Evolutionary conservation across 108 stramenopile species (phyloP), one percentile per base, ranked within the genome.

Genomic region (Stephanodiscus minutulus): DNA sequence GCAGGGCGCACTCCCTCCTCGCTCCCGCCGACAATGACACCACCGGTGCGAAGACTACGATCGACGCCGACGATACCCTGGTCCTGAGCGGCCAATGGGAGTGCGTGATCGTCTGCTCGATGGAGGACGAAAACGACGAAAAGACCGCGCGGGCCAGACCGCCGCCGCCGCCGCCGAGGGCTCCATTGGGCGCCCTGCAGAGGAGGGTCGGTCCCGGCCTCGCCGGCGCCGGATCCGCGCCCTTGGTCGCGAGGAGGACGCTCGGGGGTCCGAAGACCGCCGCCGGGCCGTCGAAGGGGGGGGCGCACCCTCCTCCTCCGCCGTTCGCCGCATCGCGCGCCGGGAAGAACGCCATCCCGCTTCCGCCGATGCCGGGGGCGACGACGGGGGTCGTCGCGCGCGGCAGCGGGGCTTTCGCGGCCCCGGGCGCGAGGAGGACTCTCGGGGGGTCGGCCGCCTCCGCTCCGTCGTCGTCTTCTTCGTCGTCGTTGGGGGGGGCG

Each of bases 41-140:
- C 20, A 1, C 4, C 29, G 6, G 15, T 0, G 17, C 53, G 43
- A 49, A 39, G 13, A 68, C 29, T 13, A 43, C 21, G 31, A 63
- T 72, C 29, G 15, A 9, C 13, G 74, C 70, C 0, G 70, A 66
- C 33, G 69, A 75, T 36, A 43, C 50, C 3, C 53, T 71, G 15
- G 15, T 62, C 1, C 31, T 77, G 64, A 68, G 61, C 52, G 70
- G 74, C 15, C 75, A 65, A 31, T 76, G 81, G 70, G 62, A 69
- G 41, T 76, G 74, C 54, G 39, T 61, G 47, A 70, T 72, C 47
- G 39, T 70, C 10, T 13, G 31, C 25, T 5, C 59, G 36, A 15
- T 68, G 54, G 27, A 68, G 24, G 8, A 29, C 33, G 20, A 35
- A 0, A 11, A 21, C 17, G 53, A 35, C 39, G 67, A 39, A 5